Conservation (phyloP, 495 filamentous ascomycete genomes). For the Pyronema omphalodes region DNA sequence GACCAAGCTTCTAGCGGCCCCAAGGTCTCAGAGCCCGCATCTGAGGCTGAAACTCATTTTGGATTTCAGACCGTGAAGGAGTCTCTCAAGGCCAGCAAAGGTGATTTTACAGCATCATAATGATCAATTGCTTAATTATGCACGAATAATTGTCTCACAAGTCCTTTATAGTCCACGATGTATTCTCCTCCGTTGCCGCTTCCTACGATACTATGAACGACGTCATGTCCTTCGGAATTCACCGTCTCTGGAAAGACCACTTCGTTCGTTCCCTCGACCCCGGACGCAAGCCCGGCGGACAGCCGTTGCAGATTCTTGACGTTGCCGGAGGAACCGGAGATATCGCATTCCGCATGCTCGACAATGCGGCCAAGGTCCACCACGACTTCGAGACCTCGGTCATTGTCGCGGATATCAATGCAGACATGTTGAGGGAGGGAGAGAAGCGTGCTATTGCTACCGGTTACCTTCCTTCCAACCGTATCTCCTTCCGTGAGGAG, state of each 20-base stretch:
- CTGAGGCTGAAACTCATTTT: slow-evolving; percentile 66
- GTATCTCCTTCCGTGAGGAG: slow-evolving; percentile 65
- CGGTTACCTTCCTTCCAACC: slow-evolving; percentile 22
- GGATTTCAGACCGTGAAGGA: slow-evolving; percentile 79
- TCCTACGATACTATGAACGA: slow-evolving; percentile 92
- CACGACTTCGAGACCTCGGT: slow-evolving; percentile 58
- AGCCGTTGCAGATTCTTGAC: slow-evolving; percentile 67
- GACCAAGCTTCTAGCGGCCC: slow-evolving; percentile 12
- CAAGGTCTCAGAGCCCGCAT: neutral
- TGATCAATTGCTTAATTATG: slow-evolving; percentile 13
- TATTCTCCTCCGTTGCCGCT: slow-evolving; percentile 89
- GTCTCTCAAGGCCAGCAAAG: slow-evolving; percentile 57
- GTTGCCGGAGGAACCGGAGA: slow-evolving; percentile 95
- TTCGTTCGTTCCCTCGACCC: slow-evolving; percentile 88
- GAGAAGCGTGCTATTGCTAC: slow-evolving; percentile 44
- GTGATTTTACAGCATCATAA: slow-evolving; percentile 27
- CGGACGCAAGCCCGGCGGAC: slow-evolving; percentile 42
- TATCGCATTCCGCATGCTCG: slow-evolving; percentile 92
- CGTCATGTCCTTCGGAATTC: slow-evolving; percentile 92
- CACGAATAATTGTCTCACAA: neutral
- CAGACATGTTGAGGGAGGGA: slow-evolving; percentile 80
- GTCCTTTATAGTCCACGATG: slow-evolving; percentile 45
- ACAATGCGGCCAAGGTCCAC: slow-evolving; percentile 71
- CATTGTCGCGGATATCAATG: slow-evolving; percentile 88
- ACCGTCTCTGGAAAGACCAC: slow-evolving; percentile 96